A percentile compares a stretch with the other conserved stretches of the same genome.
Evolutionary conservation across 305 asterid genomes (phyloP).

Genomic region (Rubia tinctorum): DNA sequence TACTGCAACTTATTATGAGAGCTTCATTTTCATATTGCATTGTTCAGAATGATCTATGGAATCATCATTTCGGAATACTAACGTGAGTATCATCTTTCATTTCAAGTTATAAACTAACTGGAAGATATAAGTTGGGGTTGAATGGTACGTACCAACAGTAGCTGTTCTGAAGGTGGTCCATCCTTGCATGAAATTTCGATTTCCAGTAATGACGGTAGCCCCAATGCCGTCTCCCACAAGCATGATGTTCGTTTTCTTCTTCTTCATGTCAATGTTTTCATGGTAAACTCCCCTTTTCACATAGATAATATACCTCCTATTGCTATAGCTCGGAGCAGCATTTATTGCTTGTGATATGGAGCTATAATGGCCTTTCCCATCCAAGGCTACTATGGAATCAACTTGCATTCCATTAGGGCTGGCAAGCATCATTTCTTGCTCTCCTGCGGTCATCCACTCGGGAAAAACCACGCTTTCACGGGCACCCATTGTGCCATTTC

Average conservation of each 20-base stretch:
- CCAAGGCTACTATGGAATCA: constrained; percentile 69
- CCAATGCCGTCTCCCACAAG: constrained; percentile 89
- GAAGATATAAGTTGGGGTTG: no score
- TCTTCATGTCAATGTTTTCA: constrained; percentile 84
- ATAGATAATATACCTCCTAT: constrained; percentile 67
- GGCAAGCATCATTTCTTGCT: constrained; percentile 37
- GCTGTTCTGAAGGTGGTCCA: constrained; percentile 95
- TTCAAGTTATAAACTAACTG: no score
- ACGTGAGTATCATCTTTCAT: no score
- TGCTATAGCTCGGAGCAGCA: constrained; percentile 66
- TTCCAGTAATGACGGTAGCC: constrained; percentile 53
- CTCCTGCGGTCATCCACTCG: constrained; percentile 74
- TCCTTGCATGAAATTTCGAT: constrained; percentile 88
- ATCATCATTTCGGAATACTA: no score
- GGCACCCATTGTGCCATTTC: constrained; percentile 11
- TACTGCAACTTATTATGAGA: neutral
- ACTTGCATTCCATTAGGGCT: constrained; percentile 45
- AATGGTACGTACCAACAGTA: constrained; percentile 57
- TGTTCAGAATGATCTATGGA: no score
- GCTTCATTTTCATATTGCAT: neutral
- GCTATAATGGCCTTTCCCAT: constrained; percentile 60
- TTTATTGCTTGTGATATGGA: constrained; percentile 56
- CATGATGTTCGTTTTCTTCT: constrained; percentile 80
- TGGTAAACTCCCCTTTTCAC: constrained; percentile 81
- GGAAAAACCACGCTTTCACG: constrained; percentile 34